These are phyloP conservation scores for Cystobasidium sp. DNA, from an alignment of 1,284 basidiomycete species.

Conservation along the genomic window DNA sequence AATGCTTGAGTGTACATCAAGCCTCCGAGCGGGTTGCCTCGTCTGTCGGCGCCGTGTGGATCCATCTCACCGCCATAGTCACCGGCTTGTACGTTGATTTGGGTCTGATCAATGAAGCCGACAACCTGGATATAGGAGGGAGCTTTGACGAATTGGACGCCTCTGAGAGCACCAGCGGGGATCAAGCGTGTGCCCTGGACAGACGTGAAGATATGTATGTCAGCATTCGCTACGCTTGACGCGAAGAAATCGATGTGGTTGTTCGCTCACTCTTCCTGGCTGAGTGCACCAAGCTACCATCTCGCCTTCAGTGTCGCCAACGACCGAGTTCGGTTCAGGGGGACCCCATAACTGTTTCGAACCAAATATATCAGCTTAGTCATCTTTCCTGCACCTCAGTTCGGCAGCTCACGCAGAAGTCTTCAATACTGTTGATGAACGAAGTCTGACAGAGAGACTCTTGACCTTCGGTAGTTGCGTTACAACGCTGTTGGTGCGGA, in stretches of 20 bases:
- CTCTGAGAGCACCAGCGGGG: conserved; percentile 53
- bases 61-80: conserved; percentile 68
- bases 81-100: conserved; percentile 64
- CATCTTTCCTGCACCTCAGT: too few relatives aligned
- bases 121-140: conserved; percentile 60
- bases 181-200: conserved; percentile 52
- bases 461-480: conserved; percentile 68
- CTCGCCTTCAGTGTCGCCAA: conserved; percentile 49
- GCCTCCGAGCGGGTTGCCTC: conserved; percentile 56
- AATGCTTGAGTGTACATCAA: conserved; percentile 50
- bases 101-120: conserved; percentile 56
- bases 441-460: conserved; percentile 68
- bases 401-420: conserved; percentile 46
- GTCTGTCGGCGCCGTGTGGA: conserved; percentile 45
- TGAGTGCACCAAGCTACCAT: conserved; percentile 51
- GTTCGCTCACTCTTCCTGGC: conserved; percentile 27
- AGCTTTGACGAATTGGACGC: conserved; percentile 53
- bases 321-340: conserved; percentile 45
- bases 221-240: background rate
- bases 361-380: background rate
- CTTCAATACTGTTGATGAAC: conserved; percentile 51
- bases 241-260: background rate
- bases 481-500: conserved; percentile 65
- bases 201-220: background rate
- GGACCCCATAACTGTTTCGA: conserved; percentile 43